Evolutionary conservation across 2,329 filamentous ascomycete species (phyloP).

Genomic region (Fusarium brachygibbosum): DNA sequence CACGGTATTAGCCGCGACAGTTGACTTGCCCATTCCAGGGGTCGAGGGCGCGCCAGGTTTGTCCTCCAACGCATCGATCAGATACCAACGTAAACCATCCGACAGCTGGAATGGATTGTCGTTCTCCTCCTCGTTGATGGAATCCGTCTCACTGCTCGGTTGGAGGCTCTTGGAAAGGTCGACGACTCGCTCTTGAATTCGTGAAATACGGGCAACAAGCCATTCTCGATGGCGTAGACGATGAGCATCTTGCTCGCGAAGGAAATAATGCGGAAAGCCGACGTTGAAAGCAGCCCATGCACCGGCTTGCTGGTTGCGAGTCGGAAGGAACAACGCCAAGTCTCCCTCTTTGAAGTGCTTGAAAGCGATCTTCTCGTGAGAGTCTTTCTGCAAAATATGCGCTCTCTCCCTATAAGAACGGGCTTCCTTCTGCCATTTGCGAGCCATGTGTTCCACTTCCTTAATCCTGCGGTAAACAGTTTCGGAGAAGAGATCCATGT

Average conservation of each 20-base stretch:
- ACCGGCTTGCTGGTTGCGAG: constrained; percentile 91
- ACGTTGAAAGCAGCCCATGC: constrained; percentile 99
- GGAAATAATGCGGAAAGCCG: constrained; percentile 95
- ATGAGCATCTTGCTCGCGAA: constrained; percentile 92
- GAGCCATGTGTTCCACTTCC: constrained; percentile 91
- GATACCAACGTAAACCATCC: constrained; percentile 94
- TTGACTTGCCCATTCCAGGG: constrained; percentile 90
- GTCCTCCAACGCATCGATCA: constrained; percentile 93
- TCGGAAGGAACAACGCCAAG: constrained; percentile 92
- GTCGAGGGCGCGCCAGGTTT: constrained; percentile 93
- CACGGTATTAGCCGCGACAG: constrained; percentile 87
- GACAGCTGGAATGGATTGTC: constrained; percentile 98
- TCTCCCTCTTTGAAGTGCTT: constrained; percentile 97
- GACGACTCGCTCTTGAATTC: constrained; percentile 92
- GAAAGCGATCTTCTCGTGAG: constrained; percentile 96
- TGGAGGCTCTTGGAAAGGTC: constrained; percentile 86
- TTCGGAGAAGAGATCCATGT: constrained; percentile 86
- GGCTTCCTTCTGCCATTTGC: constrained; percentile 93
- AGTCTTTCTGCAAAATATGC: constrained; percentile 83
- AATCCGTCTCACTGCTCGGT: constrained; percentile 62
- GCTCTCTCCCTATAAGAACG: constrained; percentile 89
- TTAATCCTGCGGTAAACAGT: constrained; percentile 90
- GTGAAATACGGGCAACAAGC: constrained; percentile 94
- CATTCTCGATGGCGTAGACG: constrained; percentile 88
- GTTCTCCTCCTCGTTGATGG: constrained; percentile 76